Percentiles rank a stretch among this genome's conserved stretches.
These are phyloP conservation scores for Penicillium desertorum DNA, from an alignment of 495 filamentous ascomycete genomes.

Conservation along the genomic window DNA sequence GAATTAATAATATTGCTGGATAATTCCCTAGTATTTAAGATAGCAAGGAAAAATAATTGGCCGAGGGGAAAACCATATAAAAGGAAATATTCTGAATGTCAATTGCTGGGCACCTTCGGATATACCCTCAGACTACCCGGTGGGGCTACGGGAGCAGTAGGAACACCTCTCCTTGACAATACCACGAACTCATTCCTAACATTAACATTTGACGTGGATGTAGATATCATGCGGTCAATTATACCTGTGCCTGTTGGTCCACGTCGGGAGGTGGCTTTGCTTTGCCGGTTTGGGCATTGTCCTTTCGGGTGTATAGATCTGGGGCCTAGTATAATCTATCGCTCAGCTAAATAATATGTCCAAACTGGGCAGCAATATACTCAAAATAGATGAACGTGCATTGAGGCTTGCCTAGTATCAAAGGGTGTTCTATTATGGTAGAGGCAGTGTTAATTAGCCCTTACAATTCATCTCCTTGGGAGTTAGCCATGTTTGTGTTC, in stretches of 20 bases:
- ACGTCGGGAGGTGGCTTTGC: slow-evolving; percentile 3
- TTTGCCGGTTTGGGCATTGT: not conserved
- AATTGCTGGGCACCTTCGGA: not conserved
- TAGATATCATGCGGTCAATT: not conserved
- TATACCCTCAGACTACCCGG: not conserved
- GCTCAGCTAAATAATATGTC: not conserved
- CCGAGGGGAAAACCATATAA: not conserved
- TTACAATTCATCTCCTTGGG: not conserved
- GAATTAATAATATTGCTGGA: not conserved
- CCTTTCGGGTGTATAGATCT: not conserved
- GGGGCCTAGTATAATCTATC: not conserved
- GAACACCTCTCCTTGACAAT: not conserved
- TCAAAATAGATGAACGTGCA: slow-evolving; percentile 6
- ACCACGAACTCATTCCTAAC: not conserved
- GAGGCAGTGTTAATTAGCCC: slow-evolving; percentile 3
- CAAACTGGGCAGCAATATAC: not conserved
- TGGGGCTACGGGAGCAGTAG: slow-evolving; percentile 1
- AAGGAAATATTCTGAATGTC: not conserved
- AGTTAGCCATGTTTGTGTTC: not conserved
- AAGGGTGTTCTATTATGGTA: not conserved
- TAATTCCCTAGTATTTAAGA: not conserved
- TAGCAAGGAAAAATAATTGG: not conserved
- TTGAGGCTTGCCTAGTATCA: not conserved
- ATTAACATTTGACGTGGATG: not conserved
- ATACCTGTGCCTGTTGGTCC: not conserved